Evolutionary conservation across 1,284 basidiomycete species (phyloP), one percentile per base, ranked within the genome.

Genomic region (Melanopsichium pennsylvanicum): DNA sequence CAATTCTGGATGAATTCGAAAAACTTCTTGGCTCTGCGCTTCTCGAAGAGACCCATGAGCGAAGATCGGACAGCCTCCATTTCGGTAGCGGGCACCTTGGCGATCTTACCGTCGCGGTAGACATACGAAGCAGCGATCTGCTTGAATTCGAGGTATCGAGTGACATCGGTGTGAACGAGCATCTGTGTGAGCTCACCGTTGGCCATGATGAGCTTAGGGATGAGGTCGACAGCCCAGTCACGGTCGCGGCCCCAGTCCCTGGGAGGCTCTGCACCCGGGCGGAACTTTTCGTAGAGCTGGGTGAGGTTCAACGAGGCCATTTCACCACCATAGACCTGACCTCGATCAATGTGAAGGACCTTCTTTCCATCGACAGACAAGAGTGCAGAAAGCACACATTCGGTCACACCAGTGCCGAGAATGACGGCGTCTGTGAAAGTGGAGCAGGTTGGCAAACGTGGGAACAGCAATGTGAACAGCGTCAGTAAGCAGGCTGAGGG

Each of bases 71-170:
- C 90, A 15, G 96, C 96, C 85, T 99, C 96, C 85, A 95, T 89
- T 85, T 98, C 95, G 21, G 93, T 98, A 76, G 90, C 90, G 25
- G 96, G 96, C 11, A 99, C 96, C 84, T 99, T 99, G 63, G 92
- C 93, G 83, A 99, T 97, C 84, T 84, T 90, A 59, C 93, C 92
- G 83, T 98, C 96, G 48, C 95, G 90, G 83, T 94, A 97, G 60
- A 99, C 96, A 83, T 91, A 98, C 78, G 91, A 94, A 49, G 95
- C 96, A 2, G 96, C 93, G 83, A 99, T 97, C 85, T 97, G 95
- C 86, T 98, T 98, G 86, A 98, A 98, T 83, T 98, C 96, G 80
- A 99, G 90, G 84, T 99, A 99, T 63, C 94, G 89, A 29, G 92
- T 96, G 66, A 99, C 96, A 81, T 98, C 94, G 74, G 96, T 98